Conservation (phyloP, 2,329 filamentous ascomycete genomes). For the Aspergillus oerlinghausenensis region DNA sequence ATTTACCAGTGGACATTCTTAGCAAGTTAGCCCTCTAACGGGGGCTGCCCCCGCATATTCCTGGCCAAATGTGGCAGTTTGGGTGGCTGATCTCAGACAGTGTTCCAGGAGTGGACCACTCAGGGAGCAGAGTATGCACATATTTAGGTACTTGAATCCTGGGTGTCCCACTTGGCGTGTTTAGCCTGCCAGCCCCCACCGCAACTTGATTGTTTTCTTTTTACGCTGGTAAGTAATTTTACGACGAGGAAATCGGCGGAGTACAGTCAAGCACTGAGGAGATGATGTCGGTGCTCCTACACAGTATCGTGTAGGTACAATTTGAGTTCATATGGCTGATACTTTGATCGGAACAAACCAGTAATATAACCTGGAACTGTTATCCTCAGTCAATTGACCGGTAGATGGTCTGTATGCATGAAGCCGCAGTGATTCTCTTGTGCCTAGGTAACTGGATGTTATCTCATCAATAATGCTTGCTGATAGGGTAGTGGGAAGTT, state of each 20-base stretch:
- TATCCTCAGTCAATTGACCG: background rate
- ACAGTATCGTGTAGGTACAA: background rate
- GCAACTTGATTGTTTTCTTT: background rate
- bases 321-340: background rate
- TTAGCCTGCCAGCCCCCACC: slow-evolving; percentile 6
- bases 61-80: slow-evolving; percentile 12
- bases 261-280: background rate
- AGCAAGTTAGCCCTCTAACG: slow-evolving; percentile 5
- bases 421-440: background rate
- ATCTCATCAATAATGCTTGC: background rate
- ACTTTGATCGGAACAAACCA: background rate
- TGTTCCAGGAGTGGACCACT: slow-evolving; percentile 13
- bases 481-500: too few relatives aligned
- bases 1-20: slow-evolving; percentile 11
- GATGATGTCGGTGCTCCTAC: background rate
- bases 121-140: slow-evolving; percentile 2
- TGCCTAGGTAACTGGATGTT: background rate
- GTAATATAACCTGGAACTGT: background rate
- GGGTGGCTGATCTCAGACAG: slow-evolving; percentile 12
- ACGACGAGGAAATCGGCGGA: background rate
- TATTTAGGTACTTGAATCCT: slow-evolving; percentile 5
- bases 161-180: slow-evolving; percentile 1
- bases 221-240: slow-evolving; percentile 1
- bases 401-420: background rate
- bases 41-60: slow-evolving; percentile 15